Conservation (phyloP, 2,329 filamentous ascomycete genomes). For the Emmonsia crescens region DNA sequence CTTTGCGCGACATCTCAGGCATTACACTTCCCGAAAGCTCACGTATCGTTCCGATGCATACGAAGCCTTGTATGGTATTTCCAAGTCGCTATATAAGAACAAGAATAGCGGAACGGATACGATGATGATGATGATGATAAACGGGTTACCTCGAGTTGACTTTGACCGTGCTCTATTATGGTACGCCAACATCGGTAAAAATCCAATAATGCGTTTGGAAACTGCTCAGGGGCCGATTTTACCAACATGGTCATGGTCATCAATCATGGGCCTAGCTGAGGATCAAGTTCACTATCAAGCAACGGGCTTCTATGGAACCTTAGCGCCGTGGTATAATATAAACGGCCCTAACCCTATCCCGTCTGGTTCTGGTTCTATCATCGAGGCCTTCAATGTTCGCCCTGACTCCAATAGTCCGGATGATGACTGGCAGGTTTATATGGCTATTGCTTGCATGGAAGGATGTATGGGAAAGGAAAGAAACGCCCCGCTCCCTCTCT, state of each 20-base stretch:
- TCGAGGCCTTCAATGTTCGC: neutral
- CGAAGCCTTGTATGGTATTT: neutral
- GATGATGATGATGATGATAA: neutral
- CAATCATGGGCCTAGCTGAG: neutral
- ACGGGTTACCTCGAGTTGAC: neutral
- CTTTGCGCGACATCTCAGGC: neutral
- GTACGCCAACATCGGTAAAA: neutral
- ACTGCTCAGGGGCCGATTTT: neutral
- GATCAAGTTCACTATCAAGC: neutral
- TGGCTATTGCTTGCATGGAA: neutral
- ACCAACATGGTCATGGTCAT: neutral
- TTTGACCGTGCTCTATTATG: neutral
- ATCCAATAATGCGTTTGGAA: neutral
- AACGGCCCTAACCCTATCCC: neutral
- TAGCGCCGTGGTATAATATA: neutral
- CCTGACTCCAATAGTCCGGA: neutral
- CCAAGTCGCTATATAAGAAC: neutral
- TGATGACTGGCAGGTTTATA: neutral
- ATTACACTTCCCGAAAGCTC: neutral
- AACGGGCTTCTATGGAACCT: neutral
- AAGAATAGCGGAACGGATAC: neutral
- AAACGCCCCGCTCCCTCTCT: neutral
- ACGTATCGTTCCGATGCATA: neutral
- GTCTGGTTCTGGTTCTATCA: neutral
- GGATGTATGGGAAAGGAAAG: neutral